phyloP scores from a whole-genome alignment of 2,329 filamentous ascomycete genomes.

The Aspergillus flavus region DNA sequence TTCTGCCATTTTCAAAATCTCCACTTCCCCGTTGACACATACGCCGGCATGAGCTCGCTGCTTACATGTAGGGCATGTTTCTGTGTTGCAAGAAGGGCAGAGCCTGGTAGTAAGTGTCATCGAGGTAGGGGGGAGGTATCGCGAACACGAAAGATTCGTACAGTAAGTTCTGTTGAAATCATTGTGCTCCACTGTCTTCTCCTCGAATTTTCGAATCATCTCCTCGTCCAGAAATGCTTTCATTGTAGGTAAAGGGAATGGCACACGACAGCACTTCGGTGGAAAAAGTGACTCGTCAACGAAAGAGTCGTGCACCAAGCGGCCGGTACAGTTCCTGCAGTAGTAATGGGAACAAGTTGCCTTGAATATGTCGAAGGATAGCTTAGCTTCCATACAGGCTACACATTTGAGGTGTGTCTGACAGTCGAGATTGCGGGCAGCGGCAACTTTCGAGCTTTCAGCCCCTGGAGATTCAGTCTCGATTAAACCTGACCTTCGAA shows the following conservation, averaged over 20 bases:
- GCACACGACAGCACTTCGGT: conserved; percentile 29
- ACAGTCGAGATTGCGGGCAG: not conserved
- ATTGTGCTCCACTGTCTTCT: conserved; percentile 26
- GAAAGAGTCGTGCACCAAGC: conserved; percentile 21
- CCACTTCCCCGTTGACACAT: conserved; percentile 31
- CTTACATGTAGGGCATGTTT: conserved; percentile 31
- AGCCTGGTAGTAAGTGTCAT: conserved; percentile 19
- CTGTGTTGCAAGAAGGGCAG: conserved; percentile 22
- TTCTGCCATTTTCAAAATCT: conserved; percentile 62
- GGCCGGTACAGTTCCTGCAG: conserved; percentile 24
- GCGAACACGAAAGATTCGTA: conserved; percentile 22
- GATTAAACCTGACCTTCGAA: not conserved
- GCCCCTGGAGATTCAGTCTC: not conserved
- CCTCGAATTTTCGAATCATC: conserved; percentile 14
- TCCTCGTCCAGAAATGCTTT: conserved; percentile 12
- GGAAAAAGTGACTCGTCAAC: conserved; percentile 30
- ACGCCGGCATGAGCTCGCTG: conserved; percentile 19
- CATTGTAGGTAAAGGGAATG: conserved; percentile 18
- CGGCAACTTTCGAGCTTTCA: not conserved
- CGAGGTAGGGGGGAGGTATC: conserved; percentile 24
- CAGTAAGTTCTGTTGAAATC: conserved; percentile 31
- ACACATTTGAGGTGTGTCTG: conserved; percentile 5
- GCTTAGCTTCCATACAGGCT: conserved; percentile 9
- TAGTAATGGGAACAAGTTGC: conserved; percentile 24
- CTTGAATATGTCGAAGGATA: not conserved